phyloP scores from a whole-genome alignment of 2,329 filamentous ascomycete genomes.

The Colletotrichum sp. region DNA sequence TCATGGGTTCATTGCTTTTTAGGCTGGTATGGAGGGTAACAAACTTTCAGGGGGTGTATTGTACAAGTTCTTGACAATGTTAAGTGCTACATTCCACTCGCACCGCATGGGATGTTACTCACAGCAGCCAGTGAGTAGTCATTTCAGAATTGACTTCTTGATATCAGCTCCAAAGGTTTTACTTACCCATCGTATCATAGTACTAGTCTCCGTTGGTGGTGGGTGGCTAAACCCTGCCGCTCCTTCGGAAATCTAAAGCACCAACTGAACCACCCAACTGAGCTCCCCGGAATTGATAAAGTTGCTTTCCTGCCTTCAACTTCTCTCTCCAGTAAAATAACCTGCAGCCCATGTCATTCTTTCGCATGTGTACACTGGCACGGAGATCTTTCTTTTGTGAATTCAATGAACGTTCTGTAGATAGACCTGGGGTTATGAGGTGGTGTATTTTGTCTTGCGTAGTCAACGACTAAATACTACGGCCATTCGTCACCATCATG shows the following conservation, averaged over 20 bases:
- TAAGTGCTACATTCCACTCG: too few species aligned
- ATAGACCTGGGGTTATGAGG: too few species aligned
- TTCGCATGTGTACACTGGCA: neutral
- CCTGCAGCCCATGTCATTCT: neutral
- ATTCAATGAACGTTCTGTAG: neutral
- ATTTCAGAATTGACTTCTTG: neutral
- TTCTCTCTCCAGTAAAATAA: too few species aligned
- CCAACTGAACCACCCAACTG: neutral
- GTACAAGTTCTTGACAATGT: too few species aligned
- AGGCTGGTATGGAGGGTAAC: too few species aligned
- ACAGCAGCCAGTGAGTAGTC: neutral
- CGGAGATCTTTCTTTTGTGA: neutral
- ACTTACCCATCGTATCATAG: neutral
- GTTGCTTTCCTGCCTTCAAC: neutral
- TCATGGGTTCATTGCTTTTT: too few species aligned
- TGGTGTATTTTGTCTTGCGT: too few species aligned
- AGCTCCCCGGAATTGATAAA: neutral
- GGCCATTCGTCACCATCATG: neutral
- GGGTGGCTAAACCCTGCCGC: neutral
- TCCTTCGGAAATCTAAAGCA: neutral
- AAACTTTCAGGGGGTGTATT: too few species aligned
- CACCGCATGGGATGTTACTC: neutral
- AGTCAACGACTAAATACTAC: too few species aligned
- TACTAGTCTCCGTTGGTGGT: fast-evolving
- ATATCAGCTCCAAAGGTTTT: neutral